Evolutionary conservation across 352 stramenopile genomes (phyloP), one percentile per base, ranked within the genome.

Genomic region (Phytophthora citrophthora): DNA sequence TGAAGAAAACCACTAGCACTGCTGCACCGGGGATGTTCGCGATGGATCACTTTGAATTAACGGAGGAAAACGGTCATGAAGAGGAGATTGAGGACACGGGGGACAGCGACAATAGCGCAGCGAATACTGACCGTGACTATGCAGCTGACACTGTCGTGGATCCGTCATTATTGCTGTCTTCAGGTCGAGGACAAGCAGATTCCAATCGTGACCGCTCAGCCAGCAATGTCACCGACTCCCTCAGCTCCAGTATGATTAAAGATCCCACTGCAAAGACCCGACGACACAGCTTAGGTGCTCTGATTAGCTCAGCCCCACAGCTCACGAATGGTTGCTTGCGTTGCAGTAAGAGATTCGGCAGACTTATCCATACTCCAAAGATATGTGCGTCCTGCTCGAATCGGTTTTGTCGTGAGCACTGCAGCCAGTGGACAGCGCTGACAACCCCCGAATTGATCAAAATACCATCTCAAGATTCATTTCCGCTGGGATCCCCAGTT

Each of bases 321-420:
- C 36, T 60, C 23, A 61, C 40, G 15, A 54, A 73, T 27, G 64
- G 69, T 2, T 88, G 79, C 57, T 51, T 71, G 9, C 76, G 72
- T 2, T 88, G 79, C 27, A 65, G 54, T 23, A 85, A 80, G 31
- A 69, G 61, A 36, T 78, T 88, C 26, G 79, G 79, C 3, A 61
- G 74, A 12, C 54, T 85, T 24, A 72, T 81, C 7, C 74, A 77
- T 10, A 77, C 63, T 0, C 75, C 75, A 8, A 89, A 86, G 50
- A 44, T 74, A 3, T 89, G 79, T 53, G 61, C 69, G 13, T 86
- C 75, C 16, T 89, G 79, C 52, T 66, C 68, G 16, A 46, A 80
- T 49, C 75, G 67, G 1, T 89, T 84, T 45, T 89, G 79, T 34
- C 61, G 72, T 18, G 61, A 77, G 11, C 79, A 89, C 38, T 89